phyloP scores from a whole-genome alignment of 2,329 filamentous ascomycete genomes.

The Venturia nashicola region DNA sequence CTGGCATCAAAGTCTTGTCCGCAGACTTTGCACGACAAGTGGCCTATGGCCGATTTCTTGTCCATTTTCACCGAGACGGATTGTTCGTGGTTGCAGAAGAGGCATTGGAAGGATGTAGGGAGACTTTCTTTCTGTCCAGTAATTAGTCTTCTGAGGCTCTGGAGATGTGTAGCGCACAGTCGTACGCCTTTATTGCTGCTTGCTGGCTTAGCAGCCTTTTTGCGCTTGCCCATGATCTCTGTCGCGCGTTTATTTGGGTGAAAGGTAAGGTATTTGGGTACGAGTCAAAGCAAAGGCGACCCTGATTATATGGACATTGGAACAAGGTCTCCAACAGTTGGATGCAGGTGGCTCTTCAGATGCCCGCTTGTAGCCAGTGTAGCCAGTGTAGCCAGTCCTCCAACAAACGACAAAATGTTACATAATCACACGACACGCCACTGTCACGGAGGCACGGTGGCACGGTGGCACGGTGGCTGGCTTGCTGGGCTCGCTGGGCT shows the following conservation, averaged over 20 bases:
- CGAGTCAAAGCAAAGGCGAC: not conserved
- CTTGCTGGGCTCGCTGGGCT: no score
- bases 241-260: not conserved
- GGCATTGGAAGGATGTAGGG: conserved; percentile 79
- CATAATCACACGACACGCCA: no score
- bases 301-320: not conserved
- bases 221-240: conserved; percentile 9
- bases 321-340: not conserved
- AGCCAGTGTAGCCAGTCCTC: no score
- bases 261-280: not conserved
- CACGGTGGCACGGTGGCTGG: no score
- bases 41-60: conserved; percentile 79
- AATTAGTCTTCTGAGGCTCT: not conserved
- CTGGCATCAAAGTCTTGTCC: conserved; percentile 86
- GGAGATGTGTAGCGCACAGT: not conserved
- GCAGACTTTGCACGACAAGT: conserved; percentile 82
- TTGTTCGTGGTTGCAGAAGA: conserved; percentile 98
- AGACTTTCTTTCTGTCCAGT: conserved; percentile 47
- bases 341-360: not conserved
- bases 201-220: conserved; percentile 10
- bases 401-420: not conserved
- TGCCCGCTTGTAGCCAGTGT: not conserved
- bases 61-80: conserved; percentile 84
- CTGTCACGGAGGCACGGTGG: no score
- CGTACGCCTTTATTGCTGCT: conserved; percentile 6